A percentile compares a stretch with the other conserved stretches of the same genome.
Conservation (phyloP, 129 eudicot species). For the Pseudognaphalium luteoalbum region DNA sequence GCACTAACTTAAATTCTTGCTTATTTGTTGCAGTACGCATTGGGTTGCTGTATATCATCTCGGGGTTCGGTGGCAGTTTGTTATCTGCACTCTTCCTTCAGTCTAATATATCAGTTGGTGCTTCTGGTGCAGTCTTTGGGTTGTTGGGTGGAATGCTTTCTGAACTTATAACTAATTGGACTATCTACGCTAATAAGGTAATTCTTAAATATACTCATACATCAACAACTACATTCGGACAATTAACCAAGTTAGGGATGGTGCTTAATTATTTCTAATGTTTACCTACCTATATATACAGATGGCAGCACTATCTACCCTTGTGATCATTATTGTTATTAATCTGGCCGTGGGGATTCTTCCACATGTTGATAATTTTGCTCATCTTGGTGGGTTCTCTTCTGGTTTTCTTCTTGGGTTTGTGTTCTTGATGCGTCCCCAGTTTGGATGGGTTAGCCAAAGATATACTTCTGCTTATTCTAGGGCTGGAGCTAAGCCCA, state of each 20-base stretch:
- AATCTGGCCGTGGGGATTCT: conserved; percentile 58
- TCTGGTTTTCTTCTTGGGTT: conserved; percentile 94
- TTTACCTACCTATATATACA: conserved; percentile 22
- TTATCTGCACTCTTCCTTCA: conserved; percentile 78
- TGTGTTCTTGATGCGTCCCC: conserved; percentile 84
- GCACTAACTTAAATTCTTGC: neutral
- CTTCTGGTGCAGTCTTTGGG: conserved; percentile 95
- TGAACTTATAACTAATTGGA: conserved; percentile 88
- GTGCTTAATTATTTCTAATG: conserved; percentile 9
- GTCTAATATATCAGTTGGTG: conserved; percentile 91
- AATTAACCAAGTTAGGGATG: neutral
- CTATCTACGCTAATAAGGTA: conserved; percentile 90
- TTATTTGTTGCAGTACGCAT: conserved; percentile 57
- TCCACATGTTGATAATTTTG: conserved; percentile 73
- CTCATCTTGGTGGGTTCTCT: conserved; percentile 89
- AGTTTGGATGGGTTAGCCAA: conserved; percentile 81
- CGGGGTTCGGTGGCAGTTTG: conserved; percentile 93
- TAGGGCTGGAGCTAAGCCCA: conserved; percentile 45
- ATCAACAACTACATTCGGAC: neutral
- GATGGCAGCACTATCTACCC: conserved; percentile 69
- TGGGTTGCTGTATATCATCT: conserved; percentile 70
- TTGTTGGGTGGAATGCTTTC: conserved; percentile 92
- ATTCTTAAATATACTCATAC: neutral
- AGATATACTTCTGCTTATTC: conserved; percentile 47
- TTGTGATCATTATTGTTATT: conserved; percentile 65